Percentiles rank a stretch among this genome's conserved stretches.
phyloP scores from a whole-genome alignment of 208 protist species.

The Phytomonas sp. region DNA sequence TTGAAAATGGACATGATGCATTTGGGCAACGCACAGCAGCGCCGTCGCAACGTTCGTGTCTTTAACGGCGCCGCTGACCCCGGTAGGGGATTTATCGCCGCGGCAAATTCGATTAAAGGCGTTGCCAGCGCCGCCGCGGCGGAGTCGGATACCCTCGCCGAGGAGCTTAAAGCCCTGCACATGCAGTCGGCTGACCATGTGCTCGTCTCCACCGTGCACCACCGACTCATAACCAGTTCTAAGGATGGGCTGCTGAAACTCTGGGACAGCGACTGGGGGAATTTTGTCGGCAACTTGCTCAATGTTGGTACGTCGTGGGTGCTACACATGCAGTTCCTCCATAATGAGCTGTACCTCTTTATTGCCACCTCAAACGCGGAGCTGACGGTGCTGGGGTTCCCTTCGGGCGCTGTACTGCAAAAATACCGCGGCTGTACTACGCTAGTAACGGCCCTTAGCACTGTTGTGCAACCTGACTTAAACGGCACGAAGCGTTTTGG shows the following conservation, averaged over 20 bases:
- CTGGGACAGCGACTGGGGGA: conserved; percentile 50
- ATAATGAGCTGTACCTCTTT: conserved; percentile 63
- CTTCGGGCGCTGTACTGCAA: conserved; percentile 43
- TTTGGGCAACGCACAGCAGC: neutral
- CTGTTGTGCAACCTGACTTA: conserved; percentile 48
- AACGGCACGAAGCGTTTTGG: conserved; percentile 54
- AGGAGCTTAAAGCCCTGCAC: conserved; percentile 45
- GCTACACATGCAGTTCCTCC: conserved; percentile 59
- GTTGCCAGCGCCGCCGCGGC: conserved; percentile 7
- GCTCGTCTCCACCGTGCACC: conserved; percentile 27
- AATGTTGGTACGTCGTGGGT: conserved; percentile 69
- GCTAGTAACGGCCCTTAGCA: conserved; percentile 34
- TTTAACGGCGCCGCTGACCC: neutral
- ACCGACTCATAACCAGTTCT: conserved; percentile 46
- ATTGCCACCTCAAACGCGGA: conserved; percentile 71
- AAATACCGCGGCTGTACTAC: conserved; percentile 74
- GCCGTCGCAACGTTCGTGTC: neutral
- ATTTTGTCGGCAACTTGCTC: conserved; percentile 53
- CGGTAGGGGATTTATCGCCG: conserved; percentile 6
- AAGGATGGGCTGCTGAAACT: conserved; percentile 77
- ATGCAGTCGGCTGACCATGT: conserved; percentile 52
- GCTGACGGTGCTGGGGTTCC: conserved; percentile 75
- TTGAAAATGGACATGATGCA: neutral
- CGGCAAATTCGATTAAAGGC: conserved; percentile 1
- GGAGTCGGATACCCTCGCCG: conserved; percentile 29